Evolutionary conservation across 1,284 basidiomycete species (phyloP), one percentile per base, ranked within the genome.

Genomic region (Ustanciosporium gigantosporum): DNA sequence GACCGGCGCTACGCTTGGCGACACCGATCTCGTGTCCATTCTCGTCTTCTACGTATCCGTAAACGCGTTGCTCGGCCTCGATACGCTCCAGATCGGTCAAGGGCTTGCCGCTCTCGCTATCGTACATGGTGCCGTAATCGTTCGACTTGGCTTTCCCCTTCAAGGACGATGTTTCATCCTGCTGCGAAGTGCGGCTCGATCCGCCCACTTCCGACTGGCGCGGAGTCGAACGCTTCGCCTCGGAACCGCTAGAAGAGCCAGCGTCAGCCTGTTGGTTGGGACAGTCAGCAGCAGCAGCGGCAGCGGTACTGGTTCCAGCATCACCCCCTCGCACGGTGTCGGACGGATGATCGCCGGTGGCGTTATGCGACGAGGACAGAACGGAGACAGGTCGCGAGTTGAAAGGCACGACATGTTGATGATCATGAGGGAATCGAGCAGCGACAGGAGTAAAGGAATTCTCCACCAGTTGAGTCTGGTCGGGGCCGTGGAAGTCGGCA

Each of bases 401-500:
- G 53, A 70, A 70, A 2, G 65, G 45, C 15, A 71, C 50, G 7
- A 53, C 49, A 25, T 71, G 70, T 2, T 49, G 15, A 25, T 72
- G 69, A 21, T 71, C 68, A 31, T 71, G 68, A 25, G 68, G 70
- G 44, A 60, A 71, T 13, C 68, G 55, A 9, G 68, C 68, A 17
- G 66, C 68, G 3, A 70, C 68, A 5, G 70, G 70, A 0, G 68
- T 71, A 44, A 71, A 73, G 4, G 52, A 57, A 34, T 49, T 80
- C 74, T 35, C 79, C 66, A 19, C 84, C 76, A 89, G 62, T 20
- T 52, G 45, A 21, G 36, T 34, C 8, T 65, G 56, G 21, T 41
- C 35, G 1, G 43, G n/a, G 16, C 57, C 51, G 14, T 34, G 16
- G 25, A 25, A 20, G 25, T 57, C 39, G 32, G 23, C 27, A 25